A percentile compares a stretch with the other conserved stretches of the same genome.
These are phyloP conservation scores for Erythrobasidium yunnanense DNA, from an alignment of 768 basidiomycete genomes.

Conservation along the genomic window DNA sequence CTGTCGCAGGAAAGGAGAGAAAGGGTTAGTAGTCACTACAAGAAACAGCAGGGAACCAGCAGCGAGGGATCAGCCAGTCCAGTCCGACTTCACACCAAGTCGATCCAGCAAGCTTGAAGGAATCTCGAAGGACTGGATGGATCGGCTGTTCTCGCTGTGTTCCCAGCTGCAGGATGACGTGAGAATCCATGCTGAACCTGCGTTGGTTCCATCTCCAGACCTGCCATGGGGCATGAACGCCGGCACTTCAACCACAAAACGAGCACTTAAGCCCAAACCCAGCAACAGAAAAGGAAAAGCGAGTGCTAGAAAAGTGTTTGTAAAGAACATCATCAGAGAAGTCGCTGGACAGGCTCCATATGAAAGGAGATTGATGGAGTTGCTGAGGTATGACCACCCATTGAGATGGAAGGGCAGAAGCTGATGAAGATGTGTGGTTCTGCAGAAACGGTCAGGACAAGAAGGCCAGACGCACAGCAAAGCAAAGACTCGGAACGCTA, in stretches of 20 bases:
- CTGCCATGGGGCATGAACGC: constrained; percentile 35
- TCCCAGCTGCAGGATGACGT: not conserved
- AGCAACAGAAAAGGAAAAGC: constrained; percentile 74
- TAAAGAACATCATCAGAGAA: constrained; percentile 85
- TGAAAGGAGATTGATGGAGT: constrained; percentile 93
- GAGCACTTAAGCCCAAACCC: constrained; percentile 32
- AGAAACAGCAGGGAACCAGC: too few species aligned
- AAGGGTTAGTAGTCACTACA: not conserved
- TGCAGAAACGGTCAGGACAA: constrained; percentile 59
- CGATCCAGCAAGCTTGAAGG: too few species aligned
- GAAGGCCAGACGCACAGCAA: constrained; percentile 97
- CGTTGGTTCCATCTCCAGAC: constrained; percentile 4
- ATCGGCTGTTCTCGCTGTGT: not conserved
- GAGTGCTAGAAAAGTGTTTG: constrained; percentile 83
- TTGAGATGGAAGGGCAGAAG: not conserved
- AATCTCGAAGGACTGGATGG: not conserved
- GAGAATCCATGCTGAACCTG: not conserved
- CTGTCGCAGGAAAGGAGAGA: constrained; percentile 3
- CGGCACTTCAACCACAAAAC: constrained; percentile 36
- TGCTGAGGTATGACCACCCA: constrained; percentile 44
- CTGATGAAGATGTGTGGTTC: not conserved
- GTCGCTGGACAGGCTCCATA: constrained; percentile 96
- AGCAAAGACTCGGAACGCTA: constrained; percentile 99
- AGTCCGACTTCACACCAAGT: too few species aligned
- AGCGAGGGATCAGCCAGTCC: not conserved